Percentiles rank a stretch among this genome's conserved stretches.
These are phyloP conservation scores for Adenanthera pavonina DNA, from an alignment of 306 rosid species.

Conservation along the genomic window DNA sequence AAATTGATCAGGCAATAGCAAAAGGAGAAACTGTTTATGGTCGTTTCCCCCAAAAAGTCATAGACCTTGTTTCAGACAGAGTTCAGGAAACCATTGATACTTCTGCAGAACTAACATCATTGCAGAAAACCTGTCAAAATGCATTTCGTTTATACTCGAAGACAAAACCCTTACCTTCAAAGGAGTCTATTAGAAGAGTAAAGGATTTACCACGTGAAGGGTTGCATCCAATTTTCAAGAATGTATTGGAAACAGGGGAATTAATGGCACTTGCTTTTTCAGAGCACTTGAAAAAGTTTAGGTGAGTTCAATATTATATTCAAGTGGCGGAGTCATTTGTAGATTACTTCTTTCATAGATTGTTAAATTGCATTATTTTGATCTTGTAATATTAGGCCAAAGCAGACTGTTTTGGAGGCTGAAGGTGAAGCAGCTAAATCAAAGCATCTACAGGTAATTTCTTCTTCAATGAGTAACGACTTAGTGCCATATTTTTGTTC, in stretches of 20 bases:
- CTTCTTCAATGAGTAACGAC: background rate
- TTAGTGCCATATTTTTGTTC: slow-evolving; percentile 23
- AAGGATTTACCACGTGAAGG: slow-evolving; percentile 83
- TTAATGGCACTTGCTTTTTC: slow-evolving; percentile 94
- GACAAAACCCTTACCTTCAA: slow-evolving; percentile 85
- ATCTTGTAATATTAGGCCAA: slow-evolving; percentile 63
- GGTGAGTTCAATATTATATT: slow-evolving; percentile 53
- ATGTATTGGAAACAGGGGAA: slow-evolving; percentile 79
- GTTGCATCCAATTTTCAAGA: slow-evolving; percentile 85
- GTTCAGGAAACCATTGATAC: slow-evolving; percentile 80
- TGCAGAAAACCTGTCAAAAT: slow-evolving; percentile 74
- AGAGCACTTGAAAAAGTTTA: slow-evolving; percentile 88
- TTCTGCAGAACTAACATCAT: slow-evolving; percentile 63
- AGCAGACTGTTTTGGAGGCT: slow-evolving; percentile 93
- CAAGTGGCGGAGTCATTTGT: slow-evolving; percentile 5
- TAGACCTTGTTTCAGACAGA: slow-evolving; percentile 89
- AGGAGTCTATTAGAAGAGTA: slow-evolving; percentile 84
- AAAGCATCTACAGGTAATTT: slow-evolving; percentile 63
- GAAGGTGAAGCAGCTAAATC: slow-evolving; percentile 90
- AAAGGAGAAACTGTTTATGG: slow-evolving; percentile 88
- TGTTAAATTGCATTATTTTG: slow-evolving; percentile 27
- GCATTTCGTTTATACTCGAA: slow-evolving; percentile 84
- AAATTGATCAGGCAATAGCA: slow-evolving; percentile 72
- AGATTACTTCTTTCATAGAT: slow-evolving; percentile 18
- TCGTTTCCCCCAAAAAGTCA: slow-evolving; percentile 83